These are phyloP conservation scores for Lagenidium sp. DNA, from an alignment of 352 stramenopile genomes.

Conservation along the genomic window DNA sequence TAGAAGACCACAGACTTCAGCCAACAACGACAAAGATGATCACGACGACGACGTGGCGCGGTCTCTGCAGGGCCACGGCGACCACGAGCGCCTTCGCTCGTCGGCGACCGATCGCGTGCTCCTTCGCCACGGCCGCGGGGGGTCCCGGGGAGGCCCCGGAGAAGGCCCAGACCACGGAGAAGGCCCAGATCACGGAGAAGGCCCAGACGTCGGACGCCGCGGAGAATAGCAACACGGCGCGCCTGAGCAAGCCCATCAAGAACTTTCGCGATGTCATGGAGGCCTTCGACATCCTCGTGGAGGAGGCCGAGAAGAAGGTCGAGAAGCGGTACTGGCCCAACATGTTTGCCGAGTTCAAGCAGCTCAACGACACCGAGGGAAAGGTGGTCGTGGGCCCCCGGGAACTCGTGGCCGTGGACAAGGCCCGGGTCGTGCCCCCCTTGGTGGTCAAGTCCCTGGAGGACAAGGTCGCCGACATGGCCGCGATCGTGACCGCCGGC, in stretches of 20 bases:
- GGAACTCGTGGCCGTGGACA: slow-evolving; percentile 44
- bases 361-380: slow-evolving; percentile 81
- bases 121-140: too few relatives aligned
- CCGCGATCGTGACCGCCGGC: slow-evolving; percentile 39
- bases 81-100: too few relatives aligned
- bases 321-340: slow-evolving; percentile 84
- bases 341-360: slow-evolving; percentile 85
- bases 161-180: neutral
- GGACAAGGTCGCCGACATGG: slow-evolving; percentile 35
- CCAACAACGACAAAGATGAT: too few relatives aligned
- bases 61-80: too few relatives aligned
- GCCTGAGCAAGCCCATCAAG: slow-evolving; percentile 38
- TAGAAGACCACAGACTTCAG: too few relatives aligned
- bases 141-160: neutral
- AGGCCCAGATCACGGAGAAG: neutral
- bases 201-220: too few relatives aligned
- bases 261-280: slow-evolving; percentile 71
- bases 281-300: slow-evolving; percentile 71
- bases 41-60: too few relatives aligned
- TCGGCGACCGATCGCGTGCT: too few relatives aligned
- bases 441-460: slow-evolving; percentile 43
- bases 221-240: too few relatives aligned
- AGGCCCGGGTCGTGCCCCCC: slow-evolving; percentile 43
- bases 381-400: slow-evolving; percentile 53
- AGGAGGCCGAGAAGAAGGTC: slow-evolving; percentile 77